Evolutionary conservation across 2,329 filamentous ascomycete genomes (phyloP), one percentile per base, ranked within the genome.

Genomic region (Pyrenophora seminiperda): DNA sequence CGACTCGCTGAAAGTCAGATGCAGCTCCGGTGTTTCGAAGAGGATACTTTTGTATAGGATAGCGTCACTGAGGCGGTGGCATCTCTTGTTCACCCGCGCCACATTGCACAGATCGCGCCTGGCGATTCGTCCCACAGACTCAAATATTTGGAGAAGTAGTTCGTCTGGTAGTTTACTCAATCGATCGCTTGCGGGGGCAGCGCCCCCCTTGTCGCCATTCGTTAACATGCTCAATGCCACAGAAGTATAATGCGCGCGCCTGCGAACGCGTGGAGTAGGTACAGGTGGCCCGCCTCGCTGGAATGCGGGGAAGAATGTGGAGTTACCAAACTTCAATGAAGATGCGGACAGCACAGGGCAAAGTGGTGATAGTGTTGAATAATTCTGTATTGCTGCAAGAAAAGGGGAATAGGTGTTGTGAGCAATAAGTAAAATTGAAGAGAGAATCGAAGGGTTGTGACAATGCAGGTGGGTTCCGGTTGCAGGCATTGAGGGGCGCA

Each of bases 1-100:
- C 4, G 67, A 70, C 36, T 70, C 67, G 52, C 65, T 68, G 60
- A 70, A 70, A 7, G 62, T 68, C 17, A 70, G 65, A 44, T 70
- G 67, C 2, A 68, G 44, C 22, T 70, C 66, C 19, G 67, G 67
- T 4, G 61, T 66, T 9, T 67, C 58, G 57, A 70, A 70, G 5
- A 67, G 47, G 13, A 70, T 65, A 39, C 63, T 66, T 31, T 68
- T 67, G 54, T 70, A 70, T 4, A 70, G 50, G 2, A 68, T 57
- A 3, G 65, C 65, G 34, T 70, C 67, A 56, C 64, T 66, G 18
- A 70, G 58, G 33, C 59, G 59, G 41, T 68, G 66, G 52, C 61
- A 68, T 46, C 54, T 62, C 43, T 63, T 64, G 56, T 67, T 68
- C 39, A 68, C 47, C 30, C 62, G 58, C 27, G 62, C 67, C 31